phyloP scores from a whole-genome alignment of 768 basidiomycete genomes.

The Tulasnella sp. region DNA sequence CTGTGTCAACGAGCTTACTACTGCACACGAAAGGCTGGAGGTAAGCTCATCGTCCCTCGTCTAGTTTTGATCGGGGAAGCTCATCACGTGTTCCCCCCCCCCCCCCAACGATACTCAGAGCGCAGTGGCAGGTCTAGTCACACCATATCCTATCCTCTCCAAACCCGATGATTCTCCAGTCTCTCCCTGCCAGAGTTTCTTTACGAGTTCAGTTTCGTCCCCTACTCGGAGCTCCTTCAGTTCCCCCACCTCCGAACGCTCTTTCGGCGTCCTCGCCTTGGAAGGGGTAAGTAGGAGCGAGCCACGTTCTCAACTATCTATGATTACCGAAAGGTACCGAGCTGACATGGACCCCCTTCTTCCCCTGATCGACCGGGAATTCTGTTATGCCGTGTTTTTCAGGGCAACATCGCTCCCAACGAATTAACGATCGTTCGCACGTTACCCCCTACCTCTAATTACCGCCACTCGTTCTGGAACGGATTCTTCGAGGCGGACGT shows the following conservation, averaged over 20 bases:
- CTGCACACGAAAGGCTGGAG: background rate
- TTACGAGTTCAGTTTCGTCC: background rate
- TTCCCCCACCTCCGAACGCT: background rate
- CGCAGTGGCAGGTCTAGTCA: background rate
- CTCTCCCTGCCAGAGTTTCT: background rate
- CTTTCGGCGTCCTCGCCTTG: background rate
- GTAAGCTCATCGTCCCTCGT: background rate
- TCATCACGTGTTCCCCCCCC: background rate
- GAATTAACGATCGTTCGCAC: constrained; percentile 3
- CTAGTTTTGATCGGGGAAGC: background rate
- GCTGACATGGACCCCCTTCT: background rate
- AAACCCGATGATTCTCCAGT: background rate
- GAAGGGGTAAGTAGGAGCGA: background rate
- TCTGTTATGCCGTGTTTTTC: background rate
- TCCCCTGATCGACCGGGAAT: background rate
- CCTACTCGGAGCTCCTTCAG: background rate
- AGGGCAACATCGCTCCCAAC: background rate
- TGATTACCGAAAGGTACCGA: background rate
- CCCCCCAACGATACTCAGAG: background rate
- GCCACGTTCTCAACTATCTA: background rate
- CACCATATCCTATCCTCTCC: background rate
- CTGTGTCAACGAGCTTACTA: constrained; percentile 2
- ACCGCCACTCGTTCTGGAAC: background rate
- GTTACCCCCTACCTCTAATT: background rate
- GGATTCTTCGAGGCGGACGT: constrained; percentile 8